Evolutionary conservation across 306 rosid genomes (phyloP).

Genomic region (Rosa lucieae): DNA sequence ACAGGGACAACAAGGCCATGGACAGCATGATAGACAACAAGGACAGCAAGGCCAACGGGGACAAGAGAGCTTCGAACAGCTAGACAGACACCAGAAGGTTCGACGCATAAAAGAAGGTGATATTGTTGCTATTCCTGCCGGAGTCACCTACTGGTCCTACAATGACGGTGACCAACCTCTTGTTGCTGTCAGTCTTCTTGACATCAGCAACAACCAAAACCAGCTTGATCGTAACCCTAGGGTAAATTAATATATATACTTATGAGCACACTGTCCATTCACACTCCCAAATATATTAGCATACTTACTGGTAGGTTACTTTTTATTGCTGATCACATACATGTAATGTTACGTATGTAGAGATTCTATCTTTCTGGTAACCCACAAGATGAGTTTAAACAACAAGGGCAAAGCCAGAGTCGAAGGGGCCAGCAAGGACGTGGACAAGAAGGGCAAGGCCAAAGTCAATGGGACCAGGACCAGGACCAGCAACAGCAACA

Average conservation of each 20-base stretch:
- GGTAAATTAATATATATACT: conserved; percentile 20
- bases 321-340: neutral
- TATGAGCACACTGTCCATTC: neutral
- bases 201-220: conserved; percentile 41
- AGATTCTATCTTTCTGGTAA: conserved; percentile 64
- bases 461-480: neutral
- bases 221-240: conserved; percentile 62
- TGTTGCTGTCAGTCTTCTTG: conserved; percentile 42
- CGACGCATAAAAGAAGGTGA: conserved; percentile 39
- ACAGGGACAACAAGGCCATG: neutral
- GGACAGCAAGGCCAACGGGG: neutral
- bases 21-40: neutral
- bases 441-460: neutral
- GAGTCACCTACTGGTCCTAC: conserved; percentile 43
- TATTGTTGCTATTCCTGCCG: conserved; percentile 37
- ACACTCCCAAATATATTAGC: neutral
- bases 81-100: conserved; percentile 42
- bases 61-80: neutral
- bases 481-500: neutral
- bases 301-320: neutral
- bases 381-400: conserved; percentile 43
- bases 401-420: neutral
- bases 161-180: conserved; percentile 32
- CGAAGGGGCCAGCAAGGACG: neutral
- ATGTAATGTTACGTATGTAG: conserved; percentile 15